Conservation (phyloP, 192 early-diverging fungal genomes). For the Mortierella antarctica region DNA sequence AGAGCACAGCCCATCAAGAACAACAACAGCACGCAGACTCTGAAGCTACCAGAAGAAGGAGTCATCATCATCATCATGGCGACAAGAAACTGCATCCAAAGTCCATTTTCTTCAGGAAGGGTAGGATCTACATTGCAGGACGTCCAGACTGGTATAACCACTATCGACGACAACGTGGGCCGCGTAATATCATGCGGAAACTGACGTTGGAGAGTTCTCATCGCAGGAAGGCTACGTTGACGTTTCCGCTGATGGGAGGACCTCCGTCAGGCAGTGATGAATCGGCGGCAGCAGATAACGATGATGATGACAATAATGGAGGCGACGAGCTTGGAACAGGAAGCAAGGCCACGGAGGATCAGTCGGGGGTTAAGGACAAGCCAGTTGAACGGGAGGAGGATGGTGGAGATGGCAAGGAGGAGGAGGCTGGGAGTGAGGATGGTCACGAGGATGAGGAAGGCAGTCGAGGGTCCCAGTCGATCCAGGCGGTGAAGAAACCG, state of each 20-base stretch:
- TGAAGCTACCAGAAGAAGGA: too few relatives aligned
- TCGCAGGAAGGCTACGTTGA: slow-evolving; percentile 11
- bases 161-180: slow-evolving; percentile 23
- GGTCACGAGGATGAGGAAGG: neutral
- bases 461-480: neutral
- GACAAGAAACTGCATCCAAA: neutral
- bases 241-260: neutral
- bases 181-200: slow-evolving; percentile 5
- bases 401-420: neutral
- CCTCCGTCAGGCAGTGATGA: neutral
- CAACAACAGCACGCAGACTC: too few relatives aligned
- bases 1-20: neutral
- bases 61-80: too few relatives aligned
- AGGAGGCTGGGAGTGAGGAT: neutral
- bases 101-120: neutral
- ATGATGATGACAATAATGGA: neutral
- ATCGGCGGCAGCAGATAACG: neutral
- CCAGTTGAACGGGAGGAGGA: neutral
- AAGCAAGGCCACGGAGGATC: too few relatives aligned
- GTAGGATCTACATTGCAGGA: slow-evolving; percentile 19
- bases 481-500: slow-evolving; percentile 10
- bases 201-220: slow-evolving; percentile 11
- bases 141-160: slow-evolving; percentile 22
- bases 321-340: neutral
- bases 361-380: neutral